phyloP scores from a whole-genome alignment of 2,329 filamentous ascomycete genomes.

The Colletotrichum chlorophyti region DNA sequence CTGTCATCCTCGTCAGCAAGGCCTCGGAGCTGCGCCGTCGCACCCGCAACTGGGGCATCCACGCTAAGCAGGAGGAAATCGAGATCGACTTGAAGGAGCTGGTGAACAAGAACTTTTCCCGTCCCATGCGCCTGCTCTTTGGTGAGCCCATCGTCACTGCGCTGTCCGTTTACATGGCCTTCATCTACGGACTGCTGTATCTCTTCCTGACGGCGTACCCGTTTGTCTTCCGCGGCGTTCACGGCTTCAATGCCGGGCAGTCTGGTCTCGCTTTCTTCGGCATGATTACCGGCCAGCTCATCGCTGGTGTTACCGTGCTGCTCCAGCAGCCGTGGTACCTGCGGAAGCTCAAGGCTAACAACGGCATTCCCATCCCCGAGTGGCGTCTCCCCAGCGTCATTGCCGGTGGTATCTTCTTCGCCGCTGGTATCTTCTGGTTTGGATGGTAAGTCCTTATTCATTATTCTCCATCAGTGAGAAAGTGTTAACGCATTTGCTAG shows the following conservation, averaged over 20 bases:
- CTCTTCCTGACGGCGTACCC: conserved; percentile 87
- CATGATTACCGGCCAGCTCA: conserved; percentile 76
- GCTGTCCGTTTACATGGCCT: conserved; percentile 75
- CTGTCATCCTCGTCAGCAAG: conserved; percentile 67
- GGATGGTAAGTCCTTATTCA: conserved; percentile 72
- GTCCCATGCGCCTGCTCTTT: conserved; percentile 70
- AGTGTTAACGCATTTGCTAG: conserved; percentile 36
- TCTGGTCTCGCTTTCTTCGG: conserved; percentile 85
- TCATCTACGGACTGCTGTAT: conserved; percentile 81
- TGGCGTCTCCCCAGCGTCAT: conserved; percentile 71
- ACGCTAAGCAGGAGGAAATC: conserved; percentile 76
- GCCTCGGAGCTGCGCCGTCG: conserved; percentile 66
- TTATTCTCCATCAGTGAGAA: background rate
- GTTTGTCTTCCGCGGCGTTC: conserved; percentile 77
- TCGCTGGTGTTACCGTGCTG: conserved; percentile 71
- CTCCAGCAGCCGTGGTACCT: conserved; percentile 71
- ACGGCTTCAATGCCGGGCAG: conserved; percentile 73
- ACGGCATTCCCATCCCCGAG: conserved; percentile 68
- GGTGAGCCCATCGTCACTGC: conserved; percentile 73
- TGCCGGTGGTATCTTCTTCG: conserved; percentile 64
- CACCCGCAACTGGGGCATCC: conserved; percentile 74
- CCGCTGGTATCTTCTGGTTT: conserved; percentile 77
- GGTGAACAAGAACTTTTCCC: conserved; percentile 70
- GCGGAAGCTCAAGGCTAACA: conserved; percentile 72
- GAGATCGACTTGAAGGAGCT: conserved; percentile 71